Percentiles rank a stretch among this genome's conserved stretches.
These are phyloP conservation scores for Naganishia sp. DNA, from an alignment of 1,284 basidiomycete species.

Conservation along the genomic window DNA sequence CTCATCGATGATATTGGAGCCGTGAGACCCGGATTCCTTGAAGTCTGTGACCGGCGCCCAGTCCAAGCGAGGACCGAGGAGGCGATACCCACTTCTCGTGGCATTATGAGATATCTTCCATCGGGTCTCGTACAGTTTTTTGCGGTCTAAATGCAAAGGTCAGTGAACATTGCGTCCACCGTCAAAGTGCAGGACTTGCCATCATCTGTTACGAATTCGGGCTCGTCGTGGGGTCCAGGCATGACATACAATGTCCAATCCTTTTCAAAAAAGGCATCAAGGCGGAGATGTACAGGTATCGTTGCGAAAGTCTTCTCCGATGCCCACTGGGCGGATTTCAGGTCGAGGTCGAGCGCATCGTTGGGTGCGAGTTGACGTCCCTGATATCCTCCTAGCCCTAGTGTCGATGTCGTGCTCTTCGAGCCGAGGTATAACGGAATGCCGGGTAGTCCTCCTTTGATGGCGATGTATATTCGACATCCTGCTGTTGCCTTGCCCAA, in stretches of 20 bases:
- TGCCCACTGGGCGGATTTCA: constrained; percentile 57
- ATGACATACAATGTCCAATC: constrained; percentile 63
- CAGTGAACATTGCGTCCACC: constrained; percentile 56
- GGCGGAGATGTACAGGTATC: constrained; percentile 34
- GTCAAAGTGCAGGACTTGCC: constrained; percentile 50
- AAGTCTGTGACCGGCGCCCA: constrained; percentile 64
- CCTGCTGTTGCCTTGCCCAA: constrained; percentile 44
- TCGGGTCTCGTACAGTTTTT: constrained; percentile 41
- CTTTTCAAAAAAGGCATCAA: constrained; percentile 38
- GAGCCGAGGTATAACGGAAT: constrained; percentile 63
- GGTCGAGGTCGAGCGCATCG: constrained; percentile 58
- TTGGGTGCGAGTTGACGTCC: constrained; percentile 58
- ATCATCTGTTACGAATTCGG: constrained; percentile 59
- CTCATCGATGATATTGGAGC: constrained; percentile 70
- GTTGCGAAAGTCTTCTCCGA: constrained; percentile 31
- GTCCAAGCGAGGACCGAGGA: constrained; percentile 56
- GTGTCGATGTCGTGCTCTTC: constrained; percentile 44
- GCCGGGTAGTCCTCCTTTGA: constrained; percentile 65
- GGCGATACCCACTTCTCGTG: constrained; percentile 50
- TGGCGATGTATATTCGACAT: constrained; percentile 62
- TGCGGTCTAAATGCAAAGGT: constrained; percentile 33
- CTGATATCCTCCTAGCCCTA: constrained; percentile 47
- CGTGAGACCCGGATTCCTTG: constrained; percentile 71
- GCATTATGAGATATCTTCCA: constrained; percentile 48
- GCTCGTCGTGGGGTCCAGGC: constrained; percentile 66